These are phyloP conservation scores for Dovyalis caffra DNA, from an alignment of 345 rosid genomes.

Conservation along the genomic window DNA sequence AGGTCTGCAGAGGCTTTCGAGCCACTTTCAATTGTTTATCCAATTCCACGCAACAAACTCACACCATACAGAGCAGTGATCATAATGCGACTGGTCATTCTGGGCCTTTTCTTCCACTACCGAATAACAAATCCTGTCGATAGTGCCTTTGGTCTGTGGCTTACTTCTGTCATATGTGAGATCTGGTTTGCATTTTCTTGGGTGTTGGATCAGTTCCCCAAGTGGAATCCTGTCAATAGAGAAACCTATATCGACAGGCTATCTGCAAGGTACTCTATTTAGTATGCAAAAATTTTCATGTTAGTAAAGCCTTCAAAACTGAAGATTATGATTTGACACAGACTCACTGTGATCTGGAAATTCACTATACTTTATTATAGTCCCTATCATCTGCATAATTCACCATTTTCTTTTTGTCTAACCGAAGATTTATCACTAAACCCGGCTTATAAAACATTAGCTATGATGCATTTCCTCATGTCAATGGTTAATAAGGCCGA, in stretches of 20 bases:
- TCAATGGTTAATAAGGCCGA: background rate
- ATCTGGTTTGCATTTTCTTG: constrained; percentile 98
- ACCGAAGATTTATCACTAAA: background rate
- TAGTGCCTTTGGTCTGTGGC: constrained; percentile 80
- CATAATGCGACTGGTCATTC: constrained; percentile 68
- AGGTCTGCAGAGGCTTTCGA: constrained; percentile 61
- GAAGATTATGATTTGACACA: background rate
- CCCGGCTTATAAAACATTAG: background rate
- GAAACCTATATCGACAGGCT: constrained; percentile 64
- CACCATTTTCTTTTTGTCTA: background rate
- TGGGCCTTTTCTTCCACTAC: constrained; percentile 91
- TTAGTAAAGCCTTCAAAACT: background rate
- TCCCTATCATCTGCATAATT: background rate
- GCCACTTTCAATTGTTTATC: constrained; percentile 68
- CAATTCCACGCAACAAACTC: constrained; percentile 62
- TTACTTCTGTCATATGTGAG: constrained; percentile 97
- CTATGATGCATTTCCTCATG: background rate
- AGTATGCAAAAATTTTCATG: background rate
- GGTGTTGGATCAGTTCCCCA: constrained; percentile 99
- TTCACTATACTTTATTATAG: background rate
- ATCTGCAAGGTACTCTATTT: constrained; percentile 67
- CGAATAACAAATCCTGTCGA: constrained; percentile 90
- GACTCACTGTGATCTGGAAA: background rate
- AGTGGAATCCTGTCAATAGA: constrained; percentile 86
- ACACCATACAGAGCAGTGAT: constrained; percentile 78